These are phyloP conservation scores for Hymenoscyphus salicellus DNA, from an alignment of 2,329 filamentous ascomycete species.

Conservation along the genomic window DNA sequence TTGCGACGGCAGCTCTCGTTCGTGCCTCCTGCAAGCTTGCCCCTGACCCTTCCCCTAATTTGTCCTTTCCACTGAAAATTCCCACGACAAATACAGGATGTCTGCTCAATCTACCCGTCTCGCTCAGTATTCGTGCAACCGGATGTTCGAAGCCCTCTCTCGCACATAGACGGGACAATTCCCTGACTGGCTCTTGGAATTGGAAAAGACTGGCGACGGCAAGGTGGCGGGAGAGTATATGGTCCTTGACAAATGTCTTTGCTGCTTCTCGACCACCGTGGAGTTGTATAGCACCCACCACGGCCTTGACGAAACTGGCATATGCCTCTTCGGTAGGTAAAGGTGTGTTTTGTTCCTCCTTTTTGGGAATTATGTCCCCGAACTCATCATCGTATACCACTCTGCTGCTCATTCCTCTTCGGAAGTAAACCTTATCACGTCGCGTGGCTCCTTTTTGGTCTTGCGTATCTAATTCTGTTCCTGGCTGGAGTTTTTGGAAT, in stretches of 20 bases:
- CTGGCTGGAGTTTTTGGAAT: constrained; percentile 54
- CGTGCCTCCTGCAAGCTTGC: constrained; percentile 74
- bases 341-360: constrained; percentile 27
- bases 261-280: constrained; percentile 77
- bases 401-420: constrained; percentile 70
- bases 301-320: constrained; percentile 74
- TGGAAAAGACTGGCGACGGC: constrained; percentile 75
- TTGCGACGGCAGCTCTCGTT: constrained; percentile 74
- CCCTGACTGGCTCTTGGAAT: constrained; percentile 79
- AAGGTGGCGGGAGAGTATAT: constrained; percentile 77
- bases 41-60: constrained; percentile 86
- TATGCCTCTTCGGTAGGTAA: constrained; percentile 50
- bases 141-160: constrained; percentile 87
- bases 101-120: constrained; percentile 81
- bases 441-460: constrained; percentile 37
- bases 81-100: constrained; percentile 92
- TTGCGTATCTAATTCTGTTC: constrained; percentile 50
- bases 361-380: constrained; percentile 56
- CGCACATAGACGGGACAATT: constrained; percentile 78
- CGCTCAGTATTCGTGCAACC: constrained; percentile 80
- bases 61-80: constrained; percentile 86
- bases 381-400: constrained; percentile 83
- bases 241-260: constrained; percentile 77
- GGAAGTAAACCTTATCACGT: constrained; percentile 52
- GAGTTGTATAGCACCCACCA: constrained; percentile 81